Conservation (phyloP, 805 yeast genomes). For the Candida pseudofarinosa region DNA sequence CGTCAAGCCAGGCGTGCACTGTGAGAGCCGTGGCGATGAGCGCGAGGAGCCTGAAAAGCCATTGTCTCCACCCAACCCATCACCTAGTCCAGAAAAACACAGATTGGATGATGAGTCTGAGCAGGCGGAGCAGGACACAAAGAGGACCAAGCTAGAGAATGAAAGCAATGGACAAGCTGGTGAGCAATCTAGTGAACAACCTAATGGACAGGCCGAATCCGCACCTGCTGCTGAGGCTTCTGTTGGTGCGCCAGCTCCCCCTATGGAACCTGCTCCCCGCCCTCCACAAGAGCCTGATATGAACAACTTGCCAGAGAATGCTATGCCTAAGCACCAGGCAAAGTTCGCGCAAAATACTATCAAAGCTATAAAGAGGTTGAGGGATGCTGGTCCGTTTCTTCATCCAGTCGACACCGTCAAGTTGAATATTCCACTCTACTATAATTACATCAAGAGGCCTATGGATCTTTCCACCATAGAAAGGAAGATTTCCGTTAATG, state of each 20-base stretch:
- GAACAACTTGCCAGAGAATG: constrained; percentile 59
- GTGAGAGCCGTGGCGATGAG: constrained; percentile 1
- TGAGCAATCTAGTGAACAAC: constrained; percentile 2
- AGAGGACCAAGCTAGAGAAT: constrained; percentile 4
- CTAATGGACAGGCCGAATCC: constrained; percentile 7
- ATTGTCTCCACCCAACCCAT: constrained; percentile 43
- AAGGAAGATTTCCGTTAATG: constrained; percentile 62
- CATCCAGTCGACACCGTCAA: constrained; percentile 88
- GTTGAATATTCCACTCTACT: constrained; percentile 86
- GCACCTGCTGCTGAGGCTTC: constrained; percentile 8
- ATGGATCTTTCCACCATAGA: constrained; percentile 95
- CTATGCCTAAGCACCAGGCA: constrained; percentile 79
- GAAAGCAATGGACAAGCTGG: constrained; percentile 14
- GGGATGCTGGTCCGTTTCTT: constrained; percentile 88
- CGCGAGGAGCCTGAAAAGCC: constrained; percentile 29
- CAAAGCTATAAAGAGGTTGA: constrained; percentile 82
- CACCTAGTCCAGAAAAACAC: constrained; percentile 39
- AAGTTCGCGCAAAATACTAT: constrained; percentile 74
- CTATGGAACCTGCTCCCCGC: constrained; percentile 60
- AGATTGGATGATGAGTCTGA: constrained; percentile 24
- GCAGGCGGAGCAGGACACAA: constrained; percentile 11
- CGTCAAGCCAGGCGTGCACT: constrained; percentile 17
- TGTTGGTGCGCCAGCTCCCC: constrained; percentile 8
- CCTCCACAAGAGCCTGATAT: constrained; percentile 74
- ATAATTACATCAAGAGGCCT: constrained; percentile 76